phyloP scores from a whole-genome alignment of 495 filamentous ascomycete species.

The Penicillium herquei region DNA sequence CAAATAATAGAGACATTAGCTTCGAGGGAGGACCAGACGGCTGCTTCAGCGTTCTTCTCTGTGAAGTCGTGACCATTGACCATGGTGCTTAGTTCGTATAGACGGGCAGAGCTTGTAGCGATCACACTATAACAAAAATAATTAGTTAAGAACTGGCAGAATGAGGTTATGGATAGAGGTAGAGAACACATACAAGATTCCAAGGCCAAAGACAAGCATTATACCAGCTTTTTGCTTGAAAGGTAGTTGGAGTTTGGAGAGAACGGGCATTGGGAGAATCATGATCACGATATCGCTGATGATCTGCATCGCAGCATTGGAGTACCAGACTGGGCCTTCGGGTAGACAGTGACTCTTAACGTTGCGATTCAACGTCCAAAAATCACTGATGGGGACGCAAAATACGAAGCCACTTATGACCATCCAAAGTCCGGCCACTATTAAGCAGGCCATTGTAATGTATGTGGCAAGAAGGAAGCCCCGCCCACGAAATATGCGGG shows the following conservation, averaged over 20 bases:
- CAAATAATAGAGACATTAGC: conserved; percentile 79
- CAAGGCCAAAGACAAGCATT: conserved; percentile 44
- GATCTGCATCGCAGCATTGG: conserved; percentile 47
- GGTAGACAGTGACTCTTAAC: conserved; percentile 30
- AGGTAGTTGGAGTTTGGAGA: conserved; percentile 41
- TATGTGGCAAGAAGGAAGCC: conserved; percentile 28
- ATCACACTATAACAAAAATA: conserved; percentile 31
- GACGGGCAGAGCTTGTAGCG: conserved; percentile 34
- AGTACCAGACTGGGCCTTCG: conserved; percentile 34
- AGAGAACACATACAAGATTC: conserved; percentile 43
- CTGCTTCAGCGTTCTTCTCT: conserved; percentile 46
- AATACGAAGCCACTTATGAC: conserved; percentile 38
- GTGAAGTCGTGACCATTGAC: conserved; percentile 17
- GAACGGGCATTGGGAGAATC: conserved; percentile 42
- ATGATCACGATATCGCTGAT: conserved; percentile 47
- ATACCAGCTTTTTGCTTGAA: conserved; percentile 40
- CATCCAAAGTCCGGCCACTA: conserved; percentile 35
- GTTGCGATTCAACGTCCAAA: conserved; percentile 20
- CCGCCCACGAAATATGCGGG: conserved; percentile 36
- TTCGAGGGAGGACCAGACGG: conserved; percentile 78
- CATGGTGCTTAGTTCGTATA: conserved; percentile 21
- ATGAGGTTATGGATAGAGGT: background rate
- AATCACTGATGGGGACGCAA: conserved; percentile 34
- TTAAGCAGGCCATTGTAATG: conserved; percentile 31
- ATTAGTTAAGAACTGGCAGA: background rate